phyloP scores from a whole-genome alignment of 2,329 filamentous ascomycete species.

The Aspergillus quadrilineatus region DNA sequence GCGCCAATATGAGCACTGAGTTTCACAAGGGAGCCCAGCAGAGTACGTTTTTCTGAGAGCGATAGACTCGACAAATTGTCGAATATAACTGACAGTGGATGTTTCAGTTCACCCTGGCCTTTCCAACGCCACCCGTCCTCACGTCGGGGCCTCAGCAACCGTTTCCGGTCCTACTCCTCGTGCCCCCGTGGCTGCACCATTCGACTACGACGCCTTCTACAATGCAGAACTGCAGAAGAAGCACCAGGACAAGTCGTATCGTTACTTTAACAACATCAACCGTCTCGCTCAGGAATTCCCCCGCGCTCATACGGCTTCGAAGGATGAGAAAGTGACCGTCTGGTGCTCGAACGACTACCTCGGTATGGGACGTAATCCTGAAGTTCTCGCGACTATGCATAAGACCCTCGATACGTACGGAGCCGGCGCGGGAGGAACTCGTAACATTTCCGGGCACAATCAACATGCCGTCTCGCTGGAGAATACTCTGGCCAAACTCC shows the following conservation, averaged over 20 bases:
- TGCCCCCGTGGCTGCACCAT: slow-evolving; percentile 58
- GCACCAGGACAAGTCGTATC: slow-evolving; percentile 99
- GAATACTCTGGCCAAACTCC: slow-evolving; percentile 76
- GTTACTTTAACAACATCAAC: slow-evolving; percentile 99
- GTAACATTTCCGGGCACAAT: slow-evolving; percentile 98
- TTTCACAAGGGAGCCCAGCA: slow-evolving; percentile 51
- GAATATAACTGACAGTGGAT: not conserved
- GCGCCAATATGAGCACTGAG: slow-evolving; percentile 71
- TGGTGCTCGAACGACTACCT: slow-evolving; percentile 99
- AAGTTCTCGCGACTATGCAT: slow-evolving; percentile 89
- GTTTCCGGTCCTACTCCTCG: slow-evolving; percentile 47
- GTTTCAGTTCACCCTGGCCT: slow-evolving; percentile 26
- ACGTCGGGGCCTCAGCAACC: slow-evolving; percentile 19
- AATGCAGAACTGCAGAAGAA: slow-evolving; percentile 89
- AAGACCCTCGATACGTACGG: slow-evolving; percentile 92
- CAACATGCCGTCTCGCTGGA: slow-evolving; percentile 87
- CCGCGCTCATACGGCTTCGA: slow-evolving; percentile 81
- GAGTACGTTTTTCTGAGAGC: slow-evolving; percentile 38
- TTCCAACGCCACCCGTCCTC: slow-evolving; percentile 24
- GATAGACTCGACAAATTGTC: not conserved
- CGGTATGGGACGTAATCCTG: slow-evolving; percentile 89
- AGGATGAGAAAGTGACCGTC: slow-evolving; percentile 85
- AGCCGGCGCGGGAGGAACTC: slow-evolving; percentile 88
- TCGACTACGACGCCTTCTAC: slow-evolving; percentile 92
- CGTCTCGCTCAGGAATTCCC: slow-evolving; percentile 95